Base-by-base conservation (phyloP, 2,329 filamentous ascomycete species). In the Plenodomus biglobosus region DNA sequence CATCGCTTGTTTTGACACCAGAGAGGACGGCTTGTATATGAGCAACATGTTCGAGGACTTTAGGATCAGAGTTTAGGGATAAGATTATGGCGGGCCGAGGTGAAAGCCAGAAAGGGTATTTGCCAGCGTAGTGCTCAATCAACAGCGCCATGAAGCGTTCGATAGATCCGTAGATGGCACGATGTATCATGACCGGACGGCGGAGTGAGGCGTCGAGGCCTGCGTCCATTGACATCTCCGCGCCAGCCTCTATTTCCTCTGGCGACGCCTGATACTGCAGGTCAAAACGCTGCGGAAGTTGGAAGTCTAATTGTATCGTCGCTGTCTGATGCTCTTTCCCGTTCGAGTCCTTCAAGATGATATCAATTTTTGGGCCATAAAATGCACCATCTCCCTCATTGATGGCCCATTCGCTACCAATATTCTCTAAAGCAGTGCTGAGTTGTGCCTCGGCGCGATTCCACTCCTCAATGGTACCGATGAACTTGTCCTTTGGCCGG, bases 301-400 rank as follows among this genome's bases (percentile, higher is more conserved):
- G 91, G 69, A 95, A 95, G 69, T 95, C 90, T 21, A 95, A 81
- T 75, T 95, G 90, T 42, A 95, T 86, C 0, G 90, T 95, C 2
- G 90, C 91, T 2, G 91, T 89, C 68, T 95, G 90, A 66, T 95
- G 90, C 62, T 91, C 88, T 66, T 92, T 95, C 7, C 88, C 89
- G 8, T 68, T 62, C 1, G 86, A 85, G 65, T 95, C 90, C 52
- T 81, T 83, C 38, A 95, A 73, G 34, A 95, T 84, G 38, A 95
- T 88, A 65, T 95, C 90, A 56, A 95, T 95, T 74, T 95, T 95
- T 24, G 91, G 90, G 0, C 91, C 90, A 64, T 95, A 95, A 65
- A 95, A 95, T 3, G 90, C 90, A 13, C 91, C 90, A 51, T 95
- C 90, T 10, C 89, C 90, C 61, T 86, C 81, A 54, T 91, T 92